These are phyloP conservation scores for Starmerella asiatica DNA, from an alignment of 805 yeast species.

Conservation along the genomic window DNA sequence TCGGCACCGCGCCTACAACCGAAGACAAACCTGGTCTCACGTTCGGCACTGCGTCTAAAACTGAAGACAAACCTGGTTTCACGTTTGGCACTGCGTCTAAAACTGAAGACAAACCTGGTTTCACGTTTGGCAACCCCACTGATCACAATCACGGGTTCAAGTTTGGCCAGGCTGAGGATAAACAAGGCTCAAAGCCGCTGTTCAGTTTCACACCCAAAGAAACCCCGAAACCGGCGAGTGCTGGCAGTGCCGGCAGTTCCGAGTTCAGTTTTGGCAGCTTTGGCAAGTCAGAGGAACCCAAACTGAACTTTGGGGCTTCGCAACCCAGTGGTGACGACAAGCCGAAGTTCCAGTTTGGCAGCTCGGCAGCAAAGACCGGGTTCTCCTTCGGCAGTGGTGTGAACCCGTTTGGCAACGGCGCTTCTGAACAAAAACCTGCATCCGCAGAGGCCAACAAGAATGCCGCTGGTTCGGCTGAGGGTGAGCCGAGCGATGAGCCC, in stretches of 20 bases:
- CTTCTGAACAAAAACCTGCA: background rate
- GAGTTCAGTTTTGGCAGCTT: conserved; percentile 18
- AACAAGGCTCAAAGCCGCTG: conserved; percentile 7
- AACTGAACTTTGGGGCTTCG: too few relatives aligned
- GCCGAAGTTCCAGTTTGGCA: conserved; percentile 18
- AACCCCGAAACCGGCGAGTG: too few relatives aligned
- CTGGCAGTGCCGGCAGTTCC: conserved; percentile 2
- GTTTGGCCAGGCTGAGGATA: too few relatives aligned
- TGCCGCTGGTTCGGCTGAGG: conserved; percentile 35
- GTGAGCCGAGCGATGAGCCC: conserved; percentile 33
- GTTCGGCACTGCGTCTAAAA: conserved; percentile 12
- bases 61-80: conserved; percentile 18
- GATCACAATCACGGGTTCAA: too few relatives aligned
- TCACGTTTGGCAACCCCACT: too few relatives aligned
- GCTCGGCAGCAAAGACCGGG: background rate
- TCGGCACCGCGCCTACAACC: too few relatives aligned
- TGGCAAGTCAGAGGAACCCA: too few relatives aligned
- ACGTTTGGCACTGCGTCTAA: conserved; percentile 23
- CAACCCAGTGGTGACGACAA: conserved; percentile 4
- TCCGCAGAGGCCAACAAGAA: conserved; percentile 19
- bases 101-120: too few relatives aligned
- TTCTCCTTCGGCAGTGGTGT: conserved; percentile 13
- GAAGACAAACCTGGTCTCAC: too few relatives aligned
- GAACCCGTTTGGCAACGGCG: conserved; percentile 13
- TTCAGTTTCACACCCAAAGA: too few relatives aligned